phyloP scores from a whole-genome alignment of 208 protist genomes.

The Entamoeba nuttalli region DNA sequence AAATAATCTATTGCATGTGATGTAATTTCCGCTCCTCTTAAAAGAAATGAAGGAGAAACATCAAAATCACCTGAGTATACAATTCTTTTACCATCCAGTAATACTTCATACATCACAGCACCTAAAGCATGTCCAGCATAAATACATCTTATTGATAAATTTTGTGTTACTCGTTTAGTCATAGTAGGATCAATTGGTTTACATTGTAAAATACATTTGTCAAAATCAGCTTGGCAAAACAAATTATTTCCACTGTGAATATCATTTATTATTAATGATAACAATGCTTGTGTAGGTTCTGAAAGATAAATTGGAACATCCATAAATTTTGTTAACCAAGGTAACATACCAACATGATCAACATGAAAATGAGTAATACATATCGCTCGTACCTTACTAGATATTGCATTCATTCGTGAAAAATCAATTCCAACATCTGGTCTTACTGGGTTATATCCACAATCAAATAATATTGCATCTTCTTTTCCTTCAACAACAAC shows the following conservation, averaged over 20 bases:
- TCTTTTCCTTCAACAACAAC: background rate
- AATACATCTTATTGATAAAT: background rate
- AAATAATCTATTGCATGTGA: background rate
- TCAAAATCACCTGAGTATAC: background rate
- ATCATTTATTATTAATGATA: background rate
- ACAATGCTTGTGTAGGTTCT: background rate
- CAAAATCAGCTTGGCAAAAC: background rate
- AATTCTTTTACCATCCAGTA: background rate
- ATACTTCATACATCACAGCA: background rate
- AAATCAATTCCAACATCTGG: background rate
- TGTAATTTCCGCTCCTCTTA: background rate
- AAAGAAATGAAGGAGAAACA: background rate
- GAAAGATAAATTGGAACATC: background rate
- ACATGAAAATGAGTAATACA: background rate
- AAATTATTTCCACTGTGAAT: background rate
- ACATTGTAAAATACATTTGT: background rate
- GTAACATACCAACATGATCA: background rate
- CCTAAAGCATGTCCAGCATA: background rate
- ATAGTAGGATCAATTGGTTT: background rate
- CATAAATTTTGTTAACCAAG: background rate
- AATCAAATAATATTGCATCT: background rate
- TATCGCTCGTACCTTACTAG: background rate
- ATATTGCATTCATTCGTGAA: background rate
- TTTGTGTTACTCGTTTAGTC: background rate
- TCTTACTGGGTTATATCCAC: background rate